Evolutionary conservation across 2,329 filamentous ascomycete genomes (phyloP).

Genomic region (Dothistroma septosporum): DNA sequence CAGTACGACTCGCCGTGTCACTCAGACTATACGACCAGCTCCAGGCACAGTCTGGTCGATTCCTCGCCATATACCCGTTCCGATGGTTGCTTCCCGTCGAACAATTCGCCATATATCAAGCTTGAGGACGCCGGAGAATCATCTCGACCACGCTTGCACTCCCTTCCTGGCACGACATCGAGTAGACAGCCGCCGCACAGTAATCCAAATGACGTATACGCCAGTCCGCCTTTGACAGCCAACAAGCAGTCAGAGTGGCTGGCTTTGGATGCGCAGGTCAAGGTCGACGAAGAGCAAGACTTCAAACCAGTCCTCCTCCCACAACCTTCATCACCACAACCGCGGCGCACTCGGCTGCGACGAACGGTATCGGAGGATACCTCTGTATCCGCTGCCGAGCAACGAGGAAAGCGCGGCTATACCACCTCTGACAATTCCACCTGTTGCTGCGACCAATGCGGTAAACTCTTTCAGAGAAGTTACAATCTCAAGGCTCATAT

Average conservation of each 20-base stretch:
- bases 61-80: constrained; percentile 28
- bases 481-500: constrained; percentile 87
- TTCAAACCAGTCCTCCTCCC: constrained; percentile 2
- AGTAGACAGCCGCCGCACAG: constrained; percentile 9
- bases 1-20: constrained; percentile 20
- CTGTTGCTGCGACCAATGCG: constrained; percentile 69
- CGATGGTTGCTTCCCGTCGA: constrained; percentile 15
- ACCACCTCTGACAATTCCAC: constrained; percentile 63
- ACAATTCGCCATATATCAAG: constrained; percentile 23
- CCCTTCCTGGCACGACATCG: constrained; percentile 11
- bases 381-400: constrained; percentile 3
- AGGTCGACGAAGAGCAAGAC: constrained; percentile 4
- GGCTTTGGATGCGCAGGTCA: not conserved
- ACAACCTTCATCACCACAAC: not conserved
- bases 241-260: not conserved
- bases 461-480: constrained; percentile 72
- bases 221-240: constrained; percentile 6
- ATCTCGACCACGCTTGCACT: constrained; percentile 10
- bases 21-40: constrained; percentile 25
- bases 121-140: constrained; percentile 17
- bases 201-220: constrained; percentile 17
- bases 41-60: constrained; percentile 17
- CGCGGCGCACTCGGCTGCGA: constrained; percentile 3
- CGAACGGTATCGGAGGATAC: constrained; percentile 10
- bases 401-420: constrained; percentile 26